Evolutionary conservation across 1,284 basidiomycete species (phyloP).

Genomic region (Ceratorhiza oryzae-sativae): DNA sequence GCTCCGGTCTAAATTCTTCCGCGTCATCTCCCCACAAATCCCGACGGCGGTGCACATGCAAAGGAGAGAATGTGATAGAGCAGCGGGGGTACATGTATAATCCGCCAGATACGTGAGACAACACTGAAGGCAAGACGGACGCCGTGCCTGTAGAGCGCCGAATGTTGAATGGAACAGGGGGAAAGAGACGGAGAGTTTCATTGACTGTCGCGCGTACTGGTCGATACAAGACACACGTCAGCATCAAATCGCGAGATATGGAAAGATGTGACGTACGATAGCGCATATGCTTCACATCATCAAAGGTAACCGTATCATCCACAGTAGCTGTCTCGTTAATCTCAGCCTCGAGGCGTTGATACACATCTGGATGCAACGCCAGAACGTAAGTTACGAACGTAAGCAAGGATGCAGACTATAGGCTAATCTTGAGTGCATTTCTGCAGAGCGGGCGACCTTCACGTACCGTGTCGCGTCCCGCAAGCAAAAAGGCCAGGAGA

Average conservation of each 20-base stretch:
- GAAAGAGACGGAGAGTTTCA: constrained; percentile 47
- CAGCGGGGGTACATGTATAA: constrained; percentile 42
- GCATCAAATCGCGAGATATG: constrained; percentile 18
- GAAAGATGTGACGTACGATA: constrained; percentile 43
- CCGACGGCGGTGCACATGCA: constrained; percentile 43
- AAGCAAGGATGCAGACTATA: constrained; percentile 46
- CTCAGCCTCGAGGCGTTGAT: constrained; percentile 23
- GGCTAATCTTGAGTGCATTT: not conserved
- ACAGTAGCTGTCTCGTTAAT: constrained; percentile 35
- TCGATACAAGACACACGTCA: not conserved
- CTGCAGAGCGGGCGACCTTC: not conserved
- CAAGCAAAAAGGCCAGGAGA: constrained; percentile 47
- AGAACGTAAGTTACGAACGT: constrained; percentile 45
- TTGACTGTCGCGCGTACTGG: constrained; percentile 44
- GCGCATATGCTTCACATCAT: constrained; percentile 42
- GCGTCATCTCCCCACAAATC: constrained; percentile 48
- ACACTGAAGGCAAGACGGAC: constrained; percentile 43
- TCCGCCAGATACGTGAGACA: constrained; percentile 41
- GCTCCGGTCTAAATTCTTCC: constrained; percentile 46
- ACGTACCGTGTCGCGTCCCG: constrained; percentile 44
- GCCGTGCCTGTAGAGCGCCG: constrained; percentile 41
- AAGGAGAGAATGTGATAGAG: constrained; percentile 44
- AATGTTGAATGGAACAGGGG: constrained; percentile 47
- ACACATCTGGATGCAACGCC: constrained; percentile 41
- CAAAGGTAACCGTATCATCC: constrained; percentile 21